Base-by-base conservation (phyloP, 2,329 filamentous ascomycete genomes). In the Hortaea werneckii region DNA sequence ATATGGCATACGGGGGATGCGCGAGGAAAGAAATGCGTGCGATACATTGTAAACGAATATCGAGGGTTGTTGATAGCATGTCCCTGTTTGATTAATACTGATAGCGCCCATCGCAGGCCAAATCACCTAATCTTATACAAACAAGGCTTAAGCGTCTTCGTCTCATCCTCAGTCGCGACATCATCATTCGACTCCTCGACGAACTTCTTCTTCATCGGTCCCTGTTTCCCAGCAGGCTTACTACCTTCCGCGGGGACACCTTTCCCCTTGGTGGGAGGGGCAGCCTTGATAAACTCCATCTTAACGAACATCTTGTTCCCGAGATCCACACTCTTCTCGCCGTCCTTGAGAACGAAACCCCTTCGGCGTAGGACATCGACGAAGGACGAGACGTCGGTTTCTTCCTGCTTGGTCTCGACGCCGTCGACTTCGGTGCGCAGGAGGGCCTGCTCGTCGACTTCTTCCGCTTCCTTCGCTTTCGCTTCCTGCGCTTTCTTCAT, bases 241-340 rank as follows among this genome's bases (percentile, higher is more conserved):
- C 56, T 59, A 44, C 59, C 65, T 55, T 53, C 69, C 27, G 64
- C 66, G 37, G 63, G 60, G 42, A 73, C 78, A 53, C 83, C 79
- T 70, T 94, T 94, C 26, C 88, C 88, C 62, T 80, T 83, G 2
- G 75, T 75, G 0, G 89, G 84, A 39, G 79, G 71, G 13, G 79
- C 80, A n/a, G 77, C 80, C 71, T 96, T 98, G 58, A 89, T 73
- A 66, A 98, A 98, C 57, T 84, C 80, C 87, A 98, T 90, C 69
- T 84, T 87, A 55, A 96, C 90, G 71, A 98, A 98, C 92, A 98
- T 98, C 70, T 85, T 94, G 69, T 98, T 98, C 46, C 77, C 78
- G 59, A 94, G 70, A 68, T 98, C 88, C 7, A 94, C 75, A 0
- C 82, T 78, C 12, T 54, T 52, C 52, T 71, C 76, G 56, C 76